phyloP scores from a whole-genome alignment of 1,284 basidiomycete species.

The Tilletia caries region DNA sequence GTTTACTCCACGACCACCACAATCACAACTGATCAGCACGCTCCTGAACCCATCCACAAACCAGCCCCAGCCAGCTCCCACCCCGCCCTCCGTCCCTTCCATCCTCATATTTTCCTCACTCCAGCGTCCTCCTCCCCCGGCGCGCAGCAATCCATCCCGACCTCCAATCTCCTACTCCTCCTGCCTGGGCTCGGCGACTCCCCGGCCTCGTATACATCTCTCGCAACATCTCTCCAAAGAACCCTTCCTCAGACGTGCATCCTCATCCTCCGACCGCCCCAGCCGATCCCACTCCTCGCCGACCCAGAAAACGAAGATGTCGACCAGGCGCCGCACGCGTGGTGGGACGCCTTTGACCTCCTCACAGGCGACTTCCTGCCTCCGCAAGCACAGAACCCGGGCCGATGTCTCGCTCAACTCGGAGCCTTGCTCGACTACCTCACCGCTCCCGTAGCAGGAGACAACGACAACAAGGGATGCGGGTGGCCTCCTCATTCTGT shows the following conservation, averaged over 20 bases:
- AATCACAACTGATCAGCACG: neutral
- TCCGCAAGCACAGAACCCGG: neutral
- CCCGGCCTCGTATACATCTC: neutral
- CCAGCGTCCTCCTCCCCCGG: neutral
- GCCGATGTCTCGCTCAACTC: neutral
- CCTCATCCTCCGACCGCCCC: neutral
- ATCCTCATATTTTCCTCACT: neutral
- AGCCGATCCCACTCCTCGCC: neutral
- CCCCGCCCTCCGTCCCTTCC: neutral
- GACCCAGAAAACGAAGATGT: neutral
- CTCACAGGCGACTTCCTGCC: constrained; percentile 7
- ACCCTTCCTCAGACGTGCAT: constrained; percentile 1
- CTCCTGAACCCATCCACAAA: neutral
- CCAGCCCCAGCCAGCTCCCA: neutral
- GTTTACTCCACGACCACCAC: neutral
- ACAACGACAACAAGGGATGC: neutral
- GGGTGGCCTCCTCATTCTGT: neutral
- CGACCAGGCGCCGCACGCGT: neutral
- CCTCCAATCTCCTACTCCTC: constrained; percentile 8
- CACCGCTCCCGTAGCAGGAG: neutral
- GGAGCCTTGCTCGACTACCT: neutral
- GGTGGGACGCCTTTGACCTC: constrained; percentile 5
- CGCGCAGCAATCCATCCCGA: neutral
- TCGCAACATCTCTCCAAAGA: neutral
- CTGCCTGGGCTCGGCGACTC: constrained; percentile 8